Conservation (phyloP, 2,329 filamentous ascomycete genomes). For the Aureobasidium sp. region DNA sequence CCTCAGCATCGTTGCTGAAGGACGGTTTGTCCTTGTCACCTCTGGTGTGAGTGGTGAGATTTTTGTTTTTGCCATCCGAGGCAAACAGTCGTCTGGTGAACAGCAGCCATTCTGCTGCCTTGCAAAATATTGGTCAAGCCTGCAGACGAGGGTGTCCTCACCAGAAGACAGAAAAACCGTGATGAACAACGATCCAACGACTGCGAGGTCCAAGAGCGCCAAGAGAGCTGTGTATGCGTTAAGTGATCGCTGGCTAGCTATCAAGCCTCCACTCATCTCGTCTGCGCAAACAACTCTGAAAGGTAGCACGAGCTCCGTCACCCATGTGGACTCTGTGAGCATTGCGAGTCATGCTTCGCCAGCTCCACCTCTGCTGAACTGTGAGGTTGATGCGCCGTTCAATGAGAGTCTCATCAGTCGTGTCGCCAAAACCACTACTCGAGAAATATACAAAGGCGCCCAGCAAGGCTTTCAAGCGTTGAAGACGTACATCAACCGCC, state of each 20-base stretch:
- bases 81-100: conserved; percentile 24
- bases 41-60: conserved; percentile 83
- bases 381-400: conserved; percentile 52
- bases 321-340: conserved; percentile 48
- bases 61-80: conserved; percentile 56
- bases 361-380: conserved; percentile 58
- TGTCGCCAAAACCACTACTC: conserved; percentile 67
- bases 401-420: conserved; percentile 59
- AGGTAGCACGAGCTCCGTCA: conserved; percentile 39
- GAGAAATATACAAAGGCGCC: conserved; percentile 67
- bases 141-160: not conserved
- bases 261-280: conserved; percentile 60
- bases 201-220: not conserved
- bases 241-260: conserved; percentile 68
- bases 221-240: conserved; percentile 38
- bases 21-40: conserved; percentile 63
- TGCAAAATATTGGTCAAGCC: conserved; percentile 81
- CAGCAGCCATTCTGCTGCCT: conserved; percentile 54
- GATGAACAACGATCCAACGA: not conserved
- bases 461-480: conserved; percentile 68
- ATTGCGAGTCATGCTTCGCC: conserved; percentile 57
- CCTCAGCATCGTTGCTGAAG: conserved; percentile 65
- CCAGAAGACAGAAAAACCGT: not conserved
- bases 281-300: conserved; percentile 64
- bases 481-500: conserved; percentile 68